Evolutionary conservation across 768 basidiomycete species (phyloP), one percentile per base, ranked within the genome.

Genomic region (Hortiboletus flavorubellus): DNA sequence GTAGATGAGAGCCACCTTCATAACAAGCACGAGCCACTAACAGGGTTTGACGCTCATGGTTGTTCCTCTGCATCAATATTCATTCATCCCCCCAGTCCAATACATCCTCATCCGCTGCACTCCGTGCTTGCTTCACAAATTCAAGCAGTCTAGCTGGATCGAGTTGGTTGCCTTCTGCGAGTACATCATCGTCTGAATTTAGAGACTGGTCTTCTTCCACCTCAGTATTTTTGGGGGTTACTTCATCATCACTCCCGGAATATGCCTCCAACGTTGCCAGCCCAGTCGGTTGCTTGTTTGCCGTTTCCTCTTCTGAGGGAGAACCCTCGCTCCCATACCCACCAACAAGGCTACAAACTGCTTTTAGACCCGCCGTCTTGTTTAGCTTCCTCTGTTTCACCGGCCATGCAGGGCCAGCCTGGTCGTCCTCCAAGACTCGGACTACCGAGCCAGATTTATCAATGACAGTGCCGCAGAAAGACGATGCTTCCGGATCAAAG

Each of bases 371-470:
- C 29, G 75, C 80, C 48, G 73, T 75, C 51, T 66, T 65, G 55
- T 80, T 76, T 41, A 90, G 58, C 66, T 79, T 86, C 63, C 81
- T 73, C 50, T 84, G 75, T 68, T 91, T 91, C 49, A 64, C 59
- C 39, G 64, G 65, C 49, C 70, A 72, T 56, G 77, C 72, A 14
- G 68, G 70, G n/a, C 44, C 21, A 37, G 72, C 41, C 6, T 39
- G 60, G 30, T 49, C 58, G 18, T 57, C 56, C 39, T 56, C 48
- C 41, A 15, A 51, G n/a, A 45, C 10, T 15, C 23, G 58, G 29
- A 64, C 35, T 29, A 67, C 49, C 30, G 75, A 74, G 3, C 85
- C 85, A 45, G 76, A 67, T 41, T 76, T 75, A 54, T 87, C 80
- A 15, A 88, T 74, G n/a, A 91, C 63, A 9, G 74, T 74, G 8